Evolutionary conservation across 169 alveolate genomes (phyloP).

Genomic region (Cryptosporidium andersoni): DNA sequence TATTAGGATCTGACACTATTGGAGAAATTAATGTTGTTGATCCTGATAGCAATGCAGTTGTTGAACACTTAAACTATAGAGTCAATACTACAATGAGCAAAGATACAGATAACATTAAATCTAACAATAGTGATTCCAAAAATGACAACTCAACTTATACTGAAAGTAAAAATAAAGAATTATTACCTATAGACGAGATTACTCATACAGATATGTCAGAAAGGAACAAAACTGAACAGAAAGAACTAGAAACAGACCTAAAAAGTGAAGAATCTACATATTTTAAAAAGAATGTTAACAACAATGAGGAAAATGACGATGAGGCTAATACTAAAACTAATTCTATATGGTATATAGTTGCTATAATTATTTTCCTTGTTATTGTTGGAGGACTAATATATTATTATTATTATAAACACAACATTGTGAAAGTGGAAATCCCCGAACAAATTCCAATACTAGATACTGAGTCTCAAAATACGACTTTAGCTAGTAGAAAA

Average conservation of each 20-base stretch:
- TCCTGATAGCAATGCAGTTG: not conserved
- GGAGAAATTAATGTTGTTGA: slow-evolving; percentile 42
- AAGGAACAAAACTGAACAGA: not conserved
- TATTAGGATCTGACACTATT: slow-evolving; percentile 64
- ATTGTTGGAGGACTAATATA: slow-evolving; percentile 30
- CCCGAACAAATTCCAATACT: too few species aligned
- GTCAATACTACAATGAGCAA: too few species aligned
- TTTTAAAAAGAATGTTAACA: not conserved
- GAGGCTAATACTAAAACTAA: not conserved
- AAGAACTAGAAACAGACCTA: not conserved
- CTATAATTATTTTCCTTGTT: slow-evolving; percentile 34
- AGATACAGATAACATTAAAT: not conserved
- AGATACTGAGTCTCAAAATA: too few species aligned
- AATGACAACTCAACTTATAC: not conserved
- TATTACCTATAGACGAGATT: not conserved
- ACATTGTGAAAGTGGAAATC: not conserved
- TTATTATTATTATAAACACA: slow-evolving; percentile 50
- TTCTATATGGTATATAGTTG: slow-evolving; percentile 36
- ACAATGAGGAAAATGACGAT: not conserved
- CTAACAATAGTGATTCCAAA: not conserved
- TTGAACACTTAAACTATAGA: too few species aligned
- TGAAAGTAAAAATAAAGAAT: not conserved
- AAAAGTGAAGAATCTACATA: not conserved
- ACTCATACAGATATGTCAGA: not conserved
- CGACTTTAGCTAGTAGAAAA: too few species aligned